Percentiles rank a stretch among this genome's conserved stretches.
Conservation (phyloP, 306 rosid genomes). For the Corylus avellana region DNA sequence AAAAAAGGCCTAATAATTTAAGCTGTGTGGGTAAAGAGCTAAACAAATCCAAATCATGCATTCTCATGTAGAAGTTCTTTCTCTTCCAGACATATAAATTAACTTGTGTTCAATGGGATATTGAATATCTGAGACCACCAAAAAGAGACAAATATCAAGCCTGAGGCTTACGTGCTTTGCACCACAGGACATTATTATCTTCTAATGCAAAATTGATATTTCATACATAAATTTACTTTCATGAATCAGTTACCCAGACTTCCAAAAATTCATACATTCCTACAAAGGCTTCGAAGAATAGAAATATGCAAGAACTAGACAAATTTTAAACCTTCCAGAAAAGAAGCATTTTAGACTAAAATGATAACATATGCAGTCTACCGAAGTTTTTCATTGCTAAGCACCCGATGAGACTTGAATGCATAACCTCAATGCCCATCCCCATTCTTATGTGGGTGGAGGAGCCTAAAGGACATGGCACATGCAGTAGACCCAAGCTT, state of each 20-base stretch:
- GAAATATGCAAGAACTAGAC: conserved; percentile 19
- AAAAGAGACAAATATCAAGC: too few species aligned
- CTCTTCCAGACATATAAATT: too few species aligned
- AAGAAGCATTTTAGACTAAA: conserved; percentile 4
- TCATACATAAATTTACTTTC: too few species aligned
- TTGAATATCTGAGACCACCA: neutral
- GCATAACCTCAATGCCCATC: neutral
- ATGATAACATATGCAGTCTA: neutral
- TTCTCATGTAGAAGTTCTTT: too few species aligned
- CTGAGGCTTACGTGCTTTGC: too few species aligned
- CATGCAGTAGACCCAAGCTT: neutral
- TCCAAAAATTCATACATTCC: neutral
- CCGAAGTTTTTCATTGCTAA: neutral
- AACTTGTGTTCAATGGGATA: too few species aligned
- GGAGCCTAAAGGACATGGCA: neutral
- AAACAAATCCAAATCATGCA: too few species aligned
- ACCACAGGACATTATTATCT: too few species aligned
- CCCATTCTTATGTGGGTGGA: neutral
- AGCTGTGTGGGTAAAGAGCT: too few species aligned
- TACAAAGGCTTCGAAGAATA: neutral
- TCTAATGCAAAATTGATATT: too few species aligned
- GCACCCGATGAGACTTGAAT: neutral
- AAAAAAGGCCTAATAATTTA: too few species aligned
- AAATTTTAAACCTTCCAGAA: conserved; percentile 10
- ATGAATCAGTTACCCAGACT: neutral